Evolutionary conservation across 371 early-diverging fungal genomes (phyloP).

Genomic region (Nematocida sp.): DNA sequence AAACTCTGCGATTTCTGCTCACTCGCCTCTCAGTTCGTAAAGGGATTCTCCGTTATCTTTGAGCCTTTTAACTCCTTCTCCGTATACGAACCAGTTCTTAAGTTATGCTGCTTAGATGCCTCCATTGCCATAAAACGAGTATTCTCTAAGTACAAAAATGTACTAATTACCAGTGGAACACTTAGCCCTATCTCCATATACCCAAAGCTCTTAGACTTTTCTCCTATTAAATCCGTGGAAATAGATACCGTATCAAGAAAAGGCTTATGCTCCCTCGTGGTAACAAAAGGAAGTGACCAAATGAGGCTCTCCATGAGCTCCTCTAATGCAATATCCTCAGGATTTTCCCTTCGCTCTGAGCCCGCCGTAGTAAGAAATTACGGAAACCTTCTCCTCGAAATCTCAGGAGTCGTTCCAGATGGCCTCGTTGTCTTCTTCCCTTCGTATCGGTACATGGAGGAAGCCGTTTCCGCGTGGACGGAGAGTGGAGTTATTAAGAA

Average conservation of each 20-base stretch:
- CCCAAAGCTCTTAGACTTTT: conserved; percentile 87
- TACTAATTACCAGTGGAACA: conserved; percentile 97
- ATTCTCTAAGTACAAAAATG: conserved; percentile 85
- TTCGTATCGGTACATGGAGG: conserved; percentile 94
- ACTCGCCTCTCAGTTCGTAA: conserved; percentile 83
- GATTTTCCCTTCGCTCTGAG: conserved; percentile 92
- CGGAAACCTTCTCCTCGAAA: conserved; percentile 88
- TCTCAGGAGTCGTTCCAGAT: conserved; percentile 86
- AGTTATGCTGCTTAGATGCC: conserved; percentile 82
- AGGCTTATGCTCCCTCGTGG: conserved; percentile 82
- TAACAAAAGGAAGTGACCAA: conserved; percentile 68
- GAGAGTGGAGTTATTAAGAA: conserved; percentile 73
- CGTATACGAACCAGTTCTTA: conserved; percentile 73
- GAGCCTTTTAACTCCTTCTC: conserved; percentile 88
- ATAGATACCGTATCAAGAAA: conserved; percentile 82
- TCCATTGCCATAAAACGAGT: conserved; percentile 89
- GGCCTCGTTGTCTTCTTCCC: conserved; percentile 98
- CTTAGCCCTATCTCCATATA: conserved; percentile 95
- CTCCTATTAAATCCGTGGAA: conserved; percentile 73
- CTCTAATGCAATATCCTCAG: conserved; percentile 56
- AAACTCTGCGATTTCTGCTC: conserved; percentile 88
- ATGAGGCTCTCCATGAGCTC: conserved; percentile 57
- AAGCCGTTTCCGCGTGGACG: conserved; percentile 93
- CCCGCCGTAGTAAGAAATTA: conserved; percentile 96
- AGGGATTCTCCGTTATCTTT: conserved; percentile 87